Percentiles rank a stretch among this genome's conserved stretches.
Conservation (phyloP, 345 rosid species). For the Boechera stricta region DNA sequence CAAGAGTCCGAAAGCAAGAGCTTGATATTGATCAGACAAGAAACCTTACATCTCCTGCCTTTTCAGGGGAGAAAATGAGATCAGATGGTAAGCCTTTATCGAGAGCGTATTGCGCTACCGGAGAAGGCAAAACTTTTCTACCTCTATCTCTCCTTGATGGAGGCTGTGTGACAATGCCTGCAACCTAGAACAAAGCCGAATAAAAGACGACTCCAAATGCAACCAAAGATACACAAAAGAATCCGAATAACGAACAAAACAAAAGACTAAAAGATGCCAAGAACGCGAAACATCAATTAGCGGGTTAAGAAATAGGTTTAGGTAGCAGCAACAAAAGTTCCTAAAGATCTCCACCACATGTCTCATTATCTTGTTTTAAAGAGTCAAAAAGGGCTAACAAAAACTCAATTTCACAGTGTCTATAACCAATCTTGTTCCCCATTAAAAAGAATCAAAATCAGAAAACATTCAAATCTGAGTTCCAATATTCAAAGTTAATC, state of each 20-base stretch:
- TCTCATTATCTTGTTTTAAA: conserved; percentile 20
- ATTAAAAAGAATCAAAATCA: background rate
- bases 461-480: background rate
- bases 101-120: conserved; percentile 80
- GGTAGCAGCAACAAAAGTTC: background rate
- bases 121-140: conserved; percentile 77
- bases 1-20: conserved; percentile 19
- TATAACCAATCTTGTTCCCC: background rate
- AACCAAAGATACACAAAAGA: too few relatives aligned
- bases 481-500: background rate
- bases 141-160: conserved; percentile 86
- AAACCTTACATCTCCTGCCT: conserved; percentile 80
- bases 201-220: too few relatives aligned
- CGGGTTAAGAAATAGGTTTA: too few relatives aligned
- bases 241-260: too few relatives aligned
- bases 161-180: conserved; percentile 93
- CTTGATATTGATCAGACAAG: conserved; percentile 9
- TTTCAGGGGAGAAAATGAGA: conserved; percentile 82
- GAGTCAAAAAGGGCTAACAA: background rate
- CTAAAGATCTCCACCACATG: conserved; percentile 2
- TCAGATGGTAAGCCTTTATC: conserved; percentile 79
- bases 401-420: background rate
- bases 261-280: too few relatives aligned
- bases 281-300: background rate
- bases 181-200: conserved; percentile 56